These are phyloP conservation scores for Thermothielavioides terrestris DNA, from an alignment of 495 filamentous ascomycete genomes.

Conservation along the genomic window DNA sequence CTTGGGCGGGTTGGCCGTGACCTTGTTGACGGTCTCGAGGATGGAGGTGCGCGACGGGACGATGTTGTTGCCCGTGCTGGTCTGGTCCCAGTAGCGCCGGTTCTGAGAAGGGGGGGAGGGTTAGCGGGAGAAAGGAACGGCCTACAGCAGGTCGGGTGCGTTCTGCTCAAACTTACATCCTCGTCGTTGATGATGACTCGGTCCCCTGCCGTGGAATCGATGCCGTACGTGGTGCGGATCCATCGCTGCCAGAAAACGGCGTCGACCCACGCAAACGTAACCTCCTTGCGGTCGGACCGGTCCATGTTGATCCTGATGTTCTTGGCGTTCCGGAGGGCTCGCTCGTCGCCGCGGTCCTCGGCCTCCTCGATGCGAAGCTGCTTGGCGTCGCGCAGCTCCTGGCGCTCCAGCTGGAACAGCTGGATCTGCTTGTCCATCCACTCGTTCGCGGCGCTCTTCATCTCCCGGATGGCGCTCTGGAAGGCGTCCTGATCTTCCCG, in stretches of 20 bases:
- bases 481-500: slow-evolving; percentile 75
- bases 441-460: slow-evolving; percentile 90
- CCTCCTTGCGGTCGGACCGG: slow-evolving; percentile 75
- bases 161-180: slow-evolving; percentile 60
- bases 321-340: slow-evolving; percentile 80
- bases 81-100: slow-evolving; percentile 89
- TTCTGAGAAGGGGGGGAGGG: slow-evolving; percentile 44
- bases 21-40: slow-evolving; percentile 83
- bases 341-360: slow-evolving; percentile 84
- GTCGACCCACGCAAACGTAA: slow-evolving; percentile 97
- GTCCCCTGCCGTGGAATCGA: slow-evolving; percentile 76
- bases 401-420: slow-evolving; percentile 79
- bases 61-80: slow-evolving; percentile 78
- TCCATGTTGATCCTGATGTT: slow-evolving; percentile 84
- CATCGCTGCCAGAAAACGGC: slow-evolving; percentile 96
- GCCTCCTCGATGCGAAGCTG: slow-evolving; percentile 93
- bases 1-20: slow-evolving; percentile 61
- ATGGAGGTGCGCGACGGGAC: slow-evolving; percentile 88
- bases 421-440: slow-evolving; percentile 96
- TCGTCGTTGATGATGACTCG: slow-evolving; percentile 95
- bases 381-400: slow-evolving; percentile 88
- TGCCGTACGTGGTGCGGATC: slow-evolving; percentile 88
- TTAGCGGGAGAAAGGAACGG: too few species aligned
- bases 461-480: slow-evolving; percentile 66
- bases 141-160: not conserved